Base-by-base conservation (phyloP, 2,329 filamentous ascomycete genomes). In the Colletotrichum filicis region DNA sequence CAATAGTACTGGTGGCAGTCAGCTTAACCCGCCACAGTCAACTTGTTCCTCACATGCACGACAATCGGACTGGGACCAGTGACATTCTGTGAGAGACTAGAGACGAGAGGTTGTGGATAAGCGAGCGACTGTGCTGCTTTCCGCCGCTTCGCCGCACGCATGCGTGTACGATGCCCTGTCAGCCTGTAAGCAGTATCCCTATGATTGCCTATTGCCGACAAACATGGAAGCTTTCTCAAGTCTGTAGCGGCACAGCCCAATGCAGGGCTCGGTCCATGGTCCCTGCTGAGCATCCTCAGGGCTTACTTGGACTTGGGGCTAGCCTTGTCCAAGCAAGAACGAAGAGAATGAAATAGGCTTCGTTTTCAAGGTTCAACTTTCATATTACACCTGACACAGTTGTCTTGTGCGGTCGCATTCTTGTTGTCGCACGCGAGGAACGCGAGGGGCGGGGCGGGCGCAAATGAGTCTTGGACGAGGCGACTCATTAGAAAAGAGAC, bases 121-220 rank as follows among this genome's bases (percentile, higher is more conserved):
- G 19, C 19, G n/a, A 58, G 64, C n/a, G 19, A 30, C 22, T 37
- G 53, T 24, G 14, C 16, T 30, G 61, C 46, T 42, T 57, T 5
- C 42, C 22, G 49, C 30, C 69, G 37, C 66, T 63, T 49, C 57
- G 58, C 35, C 66, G 59, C 66, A 70, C 26, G 26, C 32, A 16
- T 65, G 52, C 66, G 57, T 65, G 55, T 57, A 56, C 32, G 22
- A 63, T 30, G 32, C 22, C 19, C 14, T 46, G 32, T 22, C 32
- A 28, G 11, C 24, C 49, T 72, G 53, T 19, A 11, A 16, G 37
- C 37, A 52, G 52, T 26, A 35, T 32, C 19, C 1, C 1, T 35
- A 35, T 35, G 32, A 35, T 5, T 35, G 3, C 32, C 22, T 53
- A 28, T 59, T 28, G 19, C 26, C 30, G 12, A 24, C 63, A 46